A percentile compares a stretch with the other conserved stretches of the same genome.
phyloP scores from a whole-genome alignment of 139 green algal species.

The Volvox reticuliferus region DNA sequence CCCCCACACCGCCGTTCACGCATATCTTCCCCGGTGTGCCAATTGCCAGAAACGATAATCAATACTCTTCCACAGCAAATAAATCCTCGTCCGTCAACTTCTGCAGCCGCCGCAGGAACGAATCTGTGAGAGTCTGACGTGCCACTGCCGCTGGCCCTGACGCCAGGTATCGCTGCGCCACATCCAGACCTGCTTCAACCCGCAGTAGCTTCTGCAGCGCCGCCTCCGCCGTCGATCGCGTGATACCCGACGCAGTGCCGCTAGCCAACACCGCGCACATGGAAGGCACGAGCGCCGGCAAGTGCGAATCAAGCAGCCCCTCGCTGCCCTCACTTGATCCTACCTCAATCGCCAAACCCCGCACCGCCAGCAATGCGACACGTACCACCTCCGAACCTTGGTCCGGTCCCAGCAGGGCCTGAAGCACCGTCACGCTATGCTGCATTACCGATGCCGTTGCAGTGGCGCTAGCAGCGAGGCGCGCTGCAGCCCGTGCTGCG shows the following conservation, averaged over 20 bases:
- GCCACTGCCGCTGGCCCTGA: slow-evolving; percentile 51
- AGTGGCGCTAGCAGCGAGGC: slow-evolving; percentile 51
- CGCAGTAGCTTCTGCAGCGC: slow-evolving; percentile 51
- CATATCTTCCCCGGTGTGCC: no score
- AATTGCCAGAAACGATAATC: no score
- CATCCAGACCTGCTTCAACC: slow-evolving; percentile 56
- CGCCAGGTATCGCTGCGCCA: slow-evolving; percentile 67
- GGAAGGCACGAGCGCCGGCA: slow-evolving; percentile 70
- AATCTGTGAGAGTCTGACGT: slow-evolving; percentile 69
- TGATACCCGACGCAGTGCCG: slow-evolving; percentile 6
- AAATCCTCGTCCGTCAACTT: slow-evolving; percentile 71
- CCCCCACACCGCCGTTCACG: no score
- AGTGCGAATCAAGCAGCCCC: slow-evolving; percentile 72
- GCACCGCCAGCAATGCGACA: slow-evolving; percentile 71
- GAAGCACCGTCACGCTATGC: slow-evolving; percentile 48
- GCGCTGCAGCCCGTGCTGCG: slow-evolving; percentile 63
- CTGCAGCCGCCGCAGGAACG: slow-evolving; percentile 71
- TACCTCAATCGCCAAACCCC: slow-evolving; percentile 55
- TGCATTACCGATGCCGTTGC: slow-evolving; percentile 22
- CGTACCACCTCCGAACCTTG: slow-evolving; percentile 80
- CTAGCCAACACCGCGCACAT: slow-evolving; percentile 65
- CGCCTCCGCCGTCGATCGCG: slow-evolving; percentile 50
- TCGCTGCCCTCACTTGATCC: not conserved
- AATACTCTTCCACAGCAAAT: slow-evolving; percentile 68
- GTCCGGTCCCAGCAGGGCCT: slow-evolving; percentile 80